Percentiles rank a stretch among this genome's conserved stretches.
phyloP scores from a whole-genome alignment of 2,329 filamentous ascomycete genomes.

The Cytospora leucostoma region DNA sequence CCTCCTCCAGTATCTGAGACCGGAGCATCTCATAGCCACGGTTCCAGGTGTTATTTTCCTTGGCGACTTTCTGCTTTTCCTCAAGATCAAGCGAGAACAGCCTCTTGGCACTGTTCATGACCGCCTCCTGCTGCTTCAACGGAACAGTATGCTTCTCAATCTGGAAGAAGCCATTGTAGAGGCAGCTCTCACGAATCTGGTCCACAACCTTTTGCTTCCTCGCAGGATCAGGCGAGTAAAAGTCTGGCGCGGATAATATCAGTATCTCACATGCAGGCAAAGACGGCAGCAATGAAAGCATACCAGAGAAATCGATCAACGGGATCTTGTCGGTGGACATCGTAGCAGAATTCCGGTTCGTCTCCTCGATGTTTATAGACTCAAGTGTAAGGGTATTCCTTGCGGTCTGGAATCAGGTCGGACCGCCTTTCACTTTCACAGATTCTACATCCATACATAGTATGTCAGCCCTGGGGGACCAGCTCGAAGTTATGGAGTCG shows the following conservation, averaged over 20 bases:
- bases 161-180: constrained; percentile 55
- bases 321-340: constrained; percentile 23
- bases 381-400: background rate
- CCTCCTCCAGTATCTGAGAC: constrained; percentile 46
- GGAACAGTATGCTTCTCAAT: constrained; percentile 51
- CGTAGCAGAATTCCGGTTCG: background rate
- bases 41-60: constrained; percentile 42
- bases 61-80: constrained; percentile 45
- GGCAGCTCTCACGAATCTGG: constrained; percentile 45
- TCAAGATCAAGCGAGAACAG: constrained; percentile 50
- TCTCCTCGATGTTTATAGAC: no score
- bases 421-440: background rate
- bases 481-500: no score
- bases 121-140: constrained; percentile 40
- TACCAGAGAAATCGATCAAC: constrained; percentile 25
- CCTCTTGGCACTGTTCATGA: constrained; percentile 44
- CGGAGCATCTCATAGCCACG: constrained; percentile 50
- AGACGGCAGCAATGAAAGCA: no score
- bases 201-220: constrained; percentile 37
- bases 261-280: background rate
- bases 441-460: background rate
- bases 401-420: no score
- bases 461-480: no score
- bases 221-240: constrained; percentile 24
- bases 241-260: background rate